These are phyloP conservation scores for Leishmania arabica DNA, from an alignment of 208 protist species.

Conservation along the genomic window DNA sequence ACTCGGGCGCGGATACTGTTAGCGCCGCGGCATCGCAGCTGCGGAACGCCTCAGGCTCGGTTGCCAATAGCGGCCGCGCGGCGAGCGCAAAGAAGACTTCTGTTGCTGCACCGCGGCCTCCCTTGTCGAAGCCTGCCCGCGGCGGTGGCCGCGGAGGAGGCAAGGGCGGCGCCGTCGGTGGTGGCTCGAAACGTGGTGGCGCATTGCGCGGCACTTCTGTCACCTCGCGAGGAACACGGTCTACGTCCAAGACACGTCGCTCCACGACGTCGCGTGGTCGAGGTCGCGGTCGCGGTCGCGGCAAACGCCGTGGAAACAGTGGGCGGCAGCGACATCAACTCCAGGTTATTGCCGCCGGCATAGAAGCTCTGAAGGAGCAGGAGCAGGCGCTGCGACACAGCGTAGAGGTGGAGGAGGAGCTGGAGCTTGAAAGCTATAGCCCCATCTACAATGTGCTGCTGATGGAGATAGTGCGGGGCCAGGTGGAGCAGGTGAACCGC, in stretches of 20 bases:
- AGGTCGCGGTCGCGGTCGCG: constrained; percentile 1
- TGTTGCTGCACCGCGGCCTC: constrained; percentile 4
- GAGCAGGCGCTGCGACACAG: constrained; percentile 43
- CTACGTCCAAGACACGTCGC: constrained; percentile 4
- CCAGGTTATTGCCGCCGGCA: constrained; percentile 12
- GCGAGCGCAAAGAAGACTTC: constrained; percentile 17
- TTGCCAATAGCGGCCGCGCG: constrained; percentile 17
- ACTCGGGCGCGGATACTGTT: neutral
- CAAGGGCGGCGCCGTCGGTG: neutral
- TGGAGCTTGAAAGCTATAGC: constrained; percentile 40
- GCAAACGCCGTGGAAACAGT: constrained; percentile 15
- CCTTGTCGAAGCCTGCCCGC: neutral
- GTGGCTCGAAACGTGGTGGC: neutral
- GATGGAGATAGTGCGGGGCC: constrained; percentile 67
- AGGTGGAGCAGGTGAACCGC: constrained; percentile 62
- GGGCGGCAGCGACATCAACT: constrained; percentile 18
- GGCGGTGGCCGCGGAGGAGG: constrained; percentile 5
- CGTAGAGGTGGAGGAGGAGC: constrained; percentile 56
- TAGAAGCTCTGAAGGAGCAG: constrained; percentile 36
- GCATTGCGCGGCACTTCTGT: constrained; percentile 7
- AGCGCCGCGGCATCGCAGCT: neutral
- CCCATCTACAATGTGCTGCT: constrained; percentile 75
- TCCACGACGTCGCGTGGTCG: constrained; percentile 12
- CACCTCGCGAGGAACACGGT: neutral
- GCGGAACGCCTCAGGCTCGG: constrained; percentile 24